Conservation (phyloP, 2,329 filamentous ascomycete species). For the Cercospora brassicicola region DNA sequence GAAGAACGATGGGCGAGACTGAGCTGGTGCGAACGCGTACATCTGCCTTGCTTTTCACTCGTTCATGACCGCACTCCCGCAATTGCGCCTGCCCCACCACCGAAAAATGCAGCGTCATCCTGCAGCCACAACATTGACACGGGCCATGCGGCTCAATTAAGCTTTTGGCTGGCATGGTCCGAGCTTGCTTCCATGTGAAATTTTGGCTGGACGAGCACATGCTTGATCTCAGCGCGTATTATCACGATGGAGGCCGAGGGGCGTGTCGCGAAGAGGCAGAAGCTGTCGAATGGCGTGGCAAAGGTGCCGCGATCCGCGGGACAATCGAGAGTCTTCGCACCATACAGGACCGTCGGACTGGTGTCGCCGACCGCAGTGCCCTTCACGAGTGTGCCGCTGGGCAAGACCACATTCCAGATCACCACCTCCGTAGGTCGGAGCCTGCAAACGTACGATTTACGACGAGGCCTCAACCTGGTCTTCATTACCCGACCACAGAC, state of each 20-base stretch:
- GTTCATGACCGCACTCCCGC: neutral
- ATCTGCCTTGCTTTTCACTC: constrained; percentile 2
- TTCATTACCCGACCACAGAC: constrained; percentile 93
- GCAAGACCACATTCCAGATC: constrained; percentile 94
- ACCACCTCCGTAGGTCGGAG: constrained; percentile 89
- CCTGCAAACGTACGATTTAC: constrained; percentile 93
- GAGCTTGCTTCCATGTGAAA: constrained; percentile 4
- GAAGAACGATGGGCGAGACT: constrained; percentile 10
- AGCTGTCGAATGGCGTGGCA: constrained; percentile 46
- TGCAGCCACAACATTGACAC: neutral
- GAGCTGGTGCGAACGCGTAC: neutral
- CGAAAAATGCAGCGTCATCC: neutral
- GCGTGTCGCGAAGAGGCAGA: constrained; percentile 67
- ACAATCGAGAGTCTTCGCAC: constrained; percentile 81
- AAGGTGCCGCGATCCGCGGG: constrained; percentile 30
- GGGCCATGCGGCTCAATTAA: constrained; percentile 8
- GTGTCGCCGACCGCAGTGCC: constrained; percentile 89
- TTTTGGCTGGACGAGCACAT: neutral
- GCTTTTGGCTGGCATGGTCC: neutral
- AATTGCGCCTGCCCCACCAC: neutral
- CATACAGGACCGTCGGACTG: constrained; percentile 90
- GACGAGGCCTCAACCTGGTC: constrained; percentile 83
- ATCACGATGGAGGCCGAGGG: constrained; percentile 24
- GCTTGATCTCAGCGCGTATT: neutral
- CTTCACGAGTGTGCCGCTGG: constrained; percentile 83